A percentile compares a stretch with the other conserved stretches of the same genome.
These are phyloP conservation scores for Chlamydomonas eustigma DNA, from an alignment of 139 green algal species.

Conservation along the genomic window DNA sequence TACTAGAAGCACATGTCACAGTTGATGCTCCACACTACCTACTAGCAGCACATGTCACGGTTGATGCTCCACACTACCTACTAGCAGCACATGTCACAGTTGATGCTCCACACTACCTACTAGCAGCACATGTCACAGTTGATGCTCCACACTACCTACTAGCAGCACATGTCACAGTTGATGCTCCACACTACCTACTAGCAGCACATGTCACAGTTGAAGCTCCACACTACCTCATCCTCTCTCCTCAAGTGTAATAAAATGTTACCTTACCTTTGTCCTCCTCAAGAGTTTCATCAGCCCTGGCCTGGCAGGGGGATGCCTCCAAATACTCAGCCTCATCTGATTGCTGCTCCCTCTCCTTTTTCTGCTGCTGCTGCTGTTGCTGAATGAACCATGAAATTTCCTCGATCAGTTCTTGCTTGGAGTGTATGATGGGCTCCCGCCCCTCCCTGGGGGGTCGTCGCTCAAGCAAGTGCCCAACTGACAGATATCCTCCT, in stretches of 20 bases:
- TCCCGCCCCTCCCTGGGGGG: not conserved
- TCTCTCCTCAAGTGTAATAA: not conserved
- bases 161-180: not conserved
- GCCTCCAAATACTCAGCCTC: not conserved
- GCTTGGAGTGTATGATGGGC: not conserved
- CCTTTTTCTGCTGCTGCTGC: not conserved
- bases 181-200: no score
- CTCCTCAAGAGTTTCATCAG: not conserved
- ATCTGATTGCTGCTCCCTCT: not conserved
- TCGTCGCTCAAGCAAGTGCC: not conserved
- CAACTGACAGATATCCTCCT: constrained; percentile 1
- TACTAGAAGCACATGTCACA: no score
- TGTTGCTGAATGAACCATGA: not conserved
- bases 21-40: no score
- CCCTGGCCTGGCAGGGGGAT: not conserved
- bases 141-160: no score
- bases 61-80: no score
- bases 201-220: no score
- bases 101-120: no score
- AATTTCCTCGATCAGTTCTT: constrained; percentile 5
- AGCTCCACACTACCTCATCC: not conserved
- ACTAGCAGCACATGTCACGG: no score
- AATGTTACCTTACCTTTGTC: not conserved
- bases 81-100: no score
- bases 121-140: no score